Percentiles rank a stretch among this genome's conserved stretches.
phyloP scores from a whole-genome alignment of 305 asterid species.

The Ilex paraguariensis region DNA sequence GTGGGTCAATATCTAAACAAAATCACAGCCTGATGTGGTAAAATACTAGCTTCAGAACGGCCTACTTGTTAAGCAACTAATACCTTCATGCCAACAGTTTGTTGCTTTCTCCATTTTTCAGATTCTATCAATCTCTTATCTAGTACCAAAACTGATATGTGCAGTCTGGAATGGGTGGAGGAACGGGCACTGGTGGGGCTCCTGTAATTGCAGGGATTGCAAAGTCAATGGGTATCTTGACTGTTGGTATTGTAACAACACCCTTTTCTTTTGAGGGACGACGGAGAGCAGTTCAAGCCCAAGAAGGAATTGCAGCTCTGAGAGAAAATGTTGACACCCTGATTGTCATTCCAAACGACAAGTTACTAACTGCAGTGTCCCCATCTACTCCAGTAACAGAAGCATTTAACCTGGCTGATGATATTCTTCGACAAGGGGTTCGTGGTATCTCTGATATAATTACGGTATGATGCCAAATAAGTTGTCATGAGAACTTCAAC shows the following conservation, averaged over 20 bases:
- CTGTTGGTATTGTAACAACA: conserved; percentile 16
- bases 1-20: no score
- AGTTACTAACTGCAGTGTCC: conserved; percentile 89
- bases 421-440: conserved; percentile 97
- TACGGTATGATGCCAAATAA: conserved; percentile 8
- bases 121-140: no score
- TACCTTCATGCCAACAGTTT: no score
- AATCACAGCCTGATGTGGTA: no score
- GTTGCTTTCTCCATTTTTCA: no score
- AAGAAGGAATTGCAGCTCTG: conserved; percentile 17
- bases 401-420: conserved; percentile 99
- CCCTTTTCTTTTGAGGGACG: conserved; percentile 21
- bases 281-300: conserved; percentile 15
- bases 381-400: conserved; percentile 95
- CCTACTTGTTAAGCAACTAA: no score
- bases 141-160: not conserved
- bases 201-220: conserved; percentile 14
- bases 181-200: conserved; percentile 5
- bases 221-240: conserved; percentile 14
- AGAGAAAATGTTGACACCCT: conserved; percentile 63
- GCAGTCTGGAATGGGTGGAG: conserved; percentile 5
- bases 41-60: no score
- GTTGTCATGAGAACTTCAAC: not conserved
- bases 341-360: conserved; percentile 95
- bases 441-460: conserved; percentile 97